Base-by-base conservation (phyloP, 106 monocot species). In the Allium sativum region DNA sequence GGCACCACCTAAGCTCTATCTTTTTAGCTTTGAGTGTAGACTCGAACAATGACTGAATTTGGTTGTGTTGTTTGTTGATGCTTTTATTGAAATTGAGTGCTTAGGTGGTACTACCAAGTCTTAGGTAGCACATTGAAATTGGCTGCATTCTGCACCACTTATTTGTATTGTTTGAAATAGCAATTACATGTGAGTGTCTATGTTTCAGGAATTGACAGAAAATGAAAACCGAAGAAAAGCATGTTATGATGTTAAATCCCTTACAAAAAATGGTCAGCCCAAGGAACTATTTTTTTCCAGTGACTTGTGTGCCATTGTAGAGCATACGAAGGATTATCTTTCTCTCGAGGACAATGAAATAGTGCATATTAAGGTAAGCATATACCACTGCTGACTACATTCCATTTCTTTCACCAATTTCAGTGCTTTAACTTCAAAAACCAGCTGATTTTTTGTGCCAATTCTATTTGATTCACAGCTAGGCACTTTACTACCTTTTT, bases 241-340 rank as follows among this genome's bases (percentile, higher is more conserved):
- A 59, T 84, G 79, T 70, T 81, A 84, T 63, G 95, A 96, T 78
- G 94, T 82, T 47, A 90, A 86, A 75, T 61, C 81, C 66, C 79
- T 90, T 0, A 82, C 87, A 18, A 74, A 69, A 58, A 84, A 87
- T 76, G 86, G 77, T 15, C 78, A 96, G 72, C 84, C 95, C 9
- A 90, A 96, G 56, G 95, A 96, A 59, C 65, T 96, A 31, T 96
- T 96, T 76, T 90, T 96, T 64, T 96, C 95, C 17, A 96, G 95
- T 76, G 95, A 96, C 56, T 71, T 87, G 53, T 90, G 74, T 79
- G 95, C 95, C 69, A 84, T 96, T 69, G 95, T 96, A 53, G 95
- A 96, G 55, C 95, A 96, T 74, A 96, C 95, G 16, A 96, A 90
- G 71, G 87, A 87, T 15, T 96, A 90, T 72, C 70, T 87, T 72